A percentile compares a stretch with the other conserved stretches of the same genome.
phyloP scores from a whole-genome alignment of 345 rosid species.

The Populus deltoides region DNA sequence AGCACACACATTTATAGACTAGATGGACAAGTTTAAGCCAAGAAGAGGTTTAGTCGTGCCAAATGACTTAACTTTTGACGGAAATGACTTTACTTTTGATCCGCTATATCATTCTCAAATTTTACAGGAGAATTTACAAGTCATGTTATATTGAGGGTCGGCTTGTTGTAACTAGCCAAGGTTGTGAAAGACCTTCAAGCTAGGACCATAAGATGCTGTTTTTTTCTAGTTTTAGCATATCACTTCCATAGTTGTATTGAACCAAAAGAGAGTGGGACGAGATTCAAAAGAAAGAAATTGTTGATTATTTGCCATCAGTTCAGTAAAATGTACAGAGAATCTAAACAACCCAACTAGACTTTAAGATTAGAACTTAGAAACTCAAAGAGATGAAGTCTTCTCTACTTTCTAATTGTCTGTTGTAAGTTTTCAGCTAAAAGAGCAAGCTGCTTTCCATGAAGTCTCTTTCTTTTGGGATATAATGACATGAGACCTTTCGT shows the following conservation, averaged over 20 bases:
- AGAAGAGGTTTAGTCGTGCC: too few relatives aligned
- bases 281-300: background rate
- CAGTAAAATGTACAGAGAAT: background rate
- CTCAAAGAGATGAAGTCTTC: background rate
- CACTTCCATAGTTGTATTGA: background rate
- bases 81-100: too few relatives aligned
- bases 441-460: background rate
- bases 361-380: background rate
- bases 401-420: background rate
- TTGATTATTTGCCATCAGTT: background rate
- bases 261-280: background rate
- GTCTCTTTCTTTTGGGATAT: background rate
- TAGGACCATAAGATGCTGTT: too few relatives aligned
- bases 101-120: too few relatives aligned
- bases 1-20: too few relatives aligned
- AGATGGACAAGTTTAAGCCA: too few relatives aligned
- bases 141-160: too few relatives aligned
- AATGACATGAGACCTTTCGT: background rate
- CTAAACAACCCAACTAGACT: background rate
- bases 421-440: background rate
- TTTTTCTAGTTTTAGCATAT: background rate
- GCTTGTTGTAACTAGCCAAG: too few relatives aligned
- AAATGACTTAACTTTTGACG: too few relatives aligned
- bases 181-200: too few relatives aligned
- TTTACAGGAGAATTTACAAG: too few relatives aligned